A percentile compares a stretch with the other conserved stretches of the same genome.
Conservation (phyloP, 2,329 filamentous ascomycete genomes). For the Calonectria pseudoreteaudii region DNA sequence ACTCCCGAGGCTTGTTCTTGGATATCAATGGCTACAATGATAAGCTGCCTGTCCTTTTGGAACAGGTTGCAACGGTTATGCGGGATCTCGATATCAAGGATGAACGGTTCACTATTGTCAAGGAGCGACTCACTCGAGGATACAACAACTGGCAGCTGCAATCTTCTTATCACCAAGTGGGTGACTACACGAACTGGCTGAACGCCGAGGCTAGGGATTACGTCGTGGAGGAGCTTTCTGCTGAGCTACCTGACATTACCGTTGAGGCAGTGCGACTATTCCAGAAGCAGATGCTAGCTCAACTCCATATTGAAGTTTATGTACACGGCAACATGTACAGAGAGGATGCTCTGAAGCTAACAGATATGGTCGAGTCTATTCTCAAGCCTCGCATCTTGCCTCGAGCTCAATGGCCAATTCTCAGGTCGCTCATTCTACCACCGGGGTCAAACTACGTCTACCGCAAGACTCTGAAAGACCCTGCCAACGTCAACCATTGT, state of each 20-base stretch:
- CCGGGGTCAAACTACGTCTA: constrained; percentile 87
- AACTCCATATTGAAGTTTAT: constrained; percentile 89
- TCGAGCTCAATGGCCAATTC: constrained; percentile 81
- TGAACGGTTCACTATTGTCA: constrained; percentile 92
- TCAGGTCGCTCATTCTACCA: constrained; percentile 81
- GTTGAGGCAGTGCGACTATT: constrained; percentile 81
- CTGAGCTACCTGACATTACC: constrained; percentile 80
- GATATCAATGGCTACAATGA: constrained; percentile 94
- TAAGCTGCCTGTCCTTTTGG: constrained; percentile 89
- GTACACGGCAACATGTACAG: constrained; percentile 95
- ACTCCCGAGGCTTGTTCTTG: constrained; percentile 79
- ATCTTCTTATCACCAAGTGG: constrained; percentile 90
- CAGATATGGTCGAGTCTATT: constrained; percentile 82
- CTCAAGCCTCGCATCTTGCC: constrained; percentile 81
- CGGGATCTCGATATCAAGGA: constrained; percentile 84
- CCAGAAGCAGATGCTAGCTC: constrained; percentile 82
- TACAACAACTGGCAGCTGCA: constrained; percentile 90
- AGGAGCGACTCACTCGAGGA: constrained; percentile 81
- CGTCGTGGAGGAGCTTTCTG: constrained; percentile 82
- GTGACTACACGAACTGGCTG: constrained; percentile 84
- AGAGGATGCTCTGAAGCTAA: constrained; percentile 89
- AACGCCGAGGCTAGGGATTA: constrained; percentile 78
- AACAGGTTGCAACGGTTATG: constrained; percentile 88
- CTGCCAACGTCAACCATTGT: constrained; percentile 89
- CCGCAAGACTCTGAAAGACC: constrained; percentile 83